Base-by-base conservation (phyloP, 805 yeast species). In the Wickerhamiella occidentalis region DNA sequence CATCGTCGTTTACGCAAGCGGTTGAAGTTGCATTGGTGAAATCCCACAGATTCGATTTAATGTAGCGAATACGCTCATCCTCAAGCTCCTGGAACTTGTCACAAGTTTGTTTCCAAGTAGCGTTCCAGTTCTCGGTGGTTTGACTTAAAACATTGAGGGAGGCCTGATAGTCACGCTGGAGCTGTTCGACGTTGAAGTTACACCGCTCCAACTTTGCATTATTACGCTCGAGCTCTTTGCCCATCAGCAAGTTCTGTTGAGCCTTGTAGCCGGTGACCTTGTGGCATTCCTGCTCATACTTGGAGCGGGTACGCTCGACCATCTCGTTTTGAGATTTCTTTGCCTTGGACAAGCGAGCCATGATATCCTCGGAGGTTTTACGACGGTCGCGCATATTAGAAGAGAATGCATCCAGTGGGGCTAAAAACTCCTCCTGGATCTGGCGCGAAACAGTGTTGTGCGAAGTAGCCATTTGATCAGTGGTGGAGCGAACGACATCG, bases 1-100 rank as follows among this genome's bases (percentile, higher is more conserved):
- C 80, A 60, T 86, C 95, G 58, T 81, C 83, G 40, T 78, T 76
- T 28, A 85, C 88, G 61, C 95, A 86, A 2, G 79, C 71, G 0
- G 85, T 72, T 6, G 94, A 83, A 7, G 83, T 70, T 36, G 79
- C 71, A 63, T 85, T 85, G 43, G 90, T 78, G 59, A 72, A 85
- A 40, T 79, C 82, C 83, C 94, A 86, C 52, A 86, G 64, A 56
- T 79, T 83, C 15, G 80, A 69, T 58, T 84, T 81, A 50, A 82
- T 60, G 53, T 79, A 74, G 57, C 80, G 81, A 49, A 84, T 75
- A 54, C 88, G 73, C 60, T 82, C 86, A 45, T 77, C 76, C 60
- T 85, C 95, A 43, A 82, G 63, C 48, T 68, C 73, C 64, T 85
- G 87, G 54, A 81, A 69, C 53, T 74, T 74, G 54, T 73, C 77